A percentile compares a stretch with the other conserved stretches of the same genome.
Evolutionary conservation across 306 rosid genomes (phyloP).

Genomic region (Malus asiatica): DNA sequence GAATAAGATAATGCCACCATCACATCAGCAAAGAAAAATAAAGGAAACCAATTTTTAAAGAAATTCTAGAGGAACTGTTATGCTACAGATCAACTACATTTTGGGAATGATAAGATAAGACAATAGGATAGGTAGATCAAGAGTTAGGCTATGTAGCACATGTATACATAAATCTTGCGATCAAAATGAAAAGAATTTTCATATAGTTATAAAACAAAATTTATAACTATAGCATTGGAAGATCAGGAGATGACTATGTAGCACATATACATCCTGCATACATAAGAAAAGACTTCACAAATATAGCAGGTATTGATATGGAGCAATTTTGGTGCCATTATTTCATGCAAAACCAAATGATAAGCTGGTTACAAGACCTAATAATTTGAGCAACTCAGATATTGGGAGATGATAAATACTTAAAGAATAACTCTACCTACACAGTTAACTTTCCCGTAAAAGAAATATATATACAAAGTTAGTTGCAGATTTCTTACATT

Average conservation of each 20-base stretch:
- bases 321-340: not conserved
- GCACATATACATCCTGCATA: not conserved
- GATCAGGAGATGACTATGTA: not conserved
- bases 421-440: not conserved
- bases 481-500: constrained; percentile 2
- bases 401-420: not conserved
- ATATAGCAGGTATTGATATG: not conserved
- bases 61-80: not conserved
- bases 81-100: not conserved
- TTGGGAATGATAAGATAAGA: not conserved
- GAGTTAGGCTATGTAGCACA: not conserved
- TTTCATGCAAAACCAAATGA: not conserved
- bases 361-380: not conserved
- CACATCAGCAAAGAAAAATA: not conserved
- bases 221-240: not conserved
- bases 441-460: not conserved
- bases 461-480: not conserved
- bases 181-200: too few species aligned
- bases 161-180: not conserved
- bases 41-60: not conserved
- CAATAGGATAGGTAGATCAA: not conserved
- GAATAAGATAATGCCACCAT: not conserved
- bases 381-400: not conserved
- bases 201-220: not conserved
- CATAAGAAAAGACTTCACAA: not conserved